Evolutionary conservation across 192 early-diverging fungal genomes (phyloP).

Genomic region (Mortierella claussenii): DNA sequence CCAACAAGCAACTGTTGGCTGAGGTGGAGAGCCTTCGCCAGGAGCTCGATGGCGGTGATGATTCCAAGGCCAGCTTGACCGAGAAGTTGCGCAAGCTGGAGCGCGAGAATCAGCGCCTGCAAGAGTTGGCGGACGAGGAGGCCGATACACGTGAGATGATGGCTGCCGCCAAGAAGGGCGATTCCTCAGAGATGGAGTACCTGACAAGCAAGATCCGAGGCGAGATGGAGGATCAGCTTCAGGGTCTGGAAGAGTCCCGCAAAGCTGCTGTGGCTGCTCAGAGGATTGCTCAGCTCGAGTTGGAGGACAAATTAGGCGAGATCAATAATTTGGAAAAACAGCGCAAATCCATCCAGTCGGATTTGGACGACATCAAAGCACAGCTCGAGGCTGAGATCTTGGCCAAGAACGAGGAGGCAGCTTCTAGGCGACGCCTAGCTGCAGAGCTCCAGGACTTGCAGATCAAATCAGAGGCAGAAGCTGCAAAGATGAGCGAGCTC

Average conservation of each 20-base stretch:
- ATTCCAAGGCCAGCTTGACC: conserved; percentile 52
- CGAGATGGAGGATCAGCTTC: conserved; percentile 79
- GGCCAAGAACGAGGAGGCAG: conserved; percentile 71
- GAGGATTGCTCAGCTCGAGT: conserved; percentile 77
- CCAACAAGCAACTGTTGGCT: conserved; percentile 63
- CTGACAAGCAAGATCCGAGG: conserved; percentile 67
- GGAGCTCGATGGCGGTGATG: conserved; percentile 74
- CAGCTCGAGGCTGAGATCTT: conserved; percentile 72
- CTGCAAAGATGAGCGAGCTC: conserved; percentile 66
- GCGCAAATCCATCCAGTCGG: conserved; percentile 66
- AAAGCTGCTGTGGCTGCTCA: conserved; percentile 82
- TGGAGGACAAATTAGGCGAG: conserved; percentile 82
- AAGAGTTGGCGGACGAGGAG: conserved; percentile 68
- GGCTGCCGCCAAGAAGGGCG: conserved; percentile 61
- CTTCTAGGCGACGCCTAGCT: conserved; percentile 63
- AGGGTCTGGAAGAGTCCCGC: conserved; percentile 84
- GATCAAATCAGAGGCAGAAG: conserved; percentile 70
- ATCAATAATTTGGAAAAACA: conserved; percentile 74
- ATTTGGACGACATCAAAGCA: conserved; percentile 70
- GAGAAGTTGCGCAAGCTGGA: conserved; percentile 63
- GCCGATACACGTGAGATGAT: conserved; percentile 69
- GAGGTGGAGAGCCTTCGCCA: conserved; percentile 67
- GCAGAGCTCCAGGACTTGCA: conserved; percentile 72
- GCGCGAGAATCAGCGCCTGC: conserved; percentile 64
- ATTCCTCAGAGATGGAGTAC: conserved; percentile 63